phyloP scores from a whole-genome alignment of 345 rosid species.

The Alliaria petiolata region DNA sequence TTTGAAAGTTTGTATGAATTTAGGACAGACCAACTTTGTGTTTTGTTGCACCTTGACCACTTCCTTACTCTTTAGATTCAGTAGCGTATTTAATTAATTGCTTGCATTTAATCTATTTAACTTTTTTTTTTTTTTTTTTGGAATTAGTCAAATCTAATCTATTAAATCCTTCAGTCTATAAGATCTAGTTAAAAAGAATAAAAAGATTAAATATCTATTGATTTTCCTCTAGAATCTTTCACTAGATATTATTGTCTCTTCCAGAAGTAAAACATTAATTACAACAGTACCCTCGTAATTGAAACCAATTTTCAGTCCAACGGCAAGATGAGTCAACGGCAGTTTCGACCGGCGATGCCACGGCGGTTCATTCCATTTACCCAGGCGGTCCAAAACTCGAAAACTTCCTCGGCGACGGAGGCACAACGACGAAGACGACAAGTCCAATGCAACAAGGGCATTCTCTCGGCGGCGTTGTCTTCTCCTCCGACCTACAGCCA shows the following conservation, averaged over 20 bases:
- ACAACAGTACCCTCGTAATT: constrained; percentile 4
- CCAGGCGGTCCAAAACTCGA: constrained; percentile 63
- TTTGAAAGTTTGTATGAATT: not conserved
- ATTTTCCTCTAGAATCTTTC: constrained; percentile 17
- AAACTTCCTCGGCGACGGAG: constrained; percentile 58
- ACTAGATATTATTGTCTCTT: constrained; percentile 31
- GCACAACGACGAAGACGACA: constrained; percentile 19
- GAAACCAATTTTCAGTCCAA: not conserved
- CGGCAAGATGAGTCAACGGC: constrained; percentile 30
- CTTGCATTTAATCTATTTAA: not conserved
- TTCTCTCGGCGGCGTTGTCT: constrained; percentile 23
- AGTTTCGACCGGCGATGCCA: constrained; percentile 23
- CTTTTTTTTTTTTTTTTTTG: too few species aligned
- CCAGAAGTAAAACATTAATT: not conserved
- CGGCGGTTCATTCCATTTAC: constrained; percentile 48
- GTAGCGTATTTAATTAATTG: not conserved
- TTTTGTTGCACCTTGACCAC: constrained; percentile 17
- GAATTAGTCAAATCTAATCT: too few species aligned
- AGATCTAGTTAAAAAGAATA: not conserved
- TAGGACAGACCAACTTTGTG: constrained; percentile 6
- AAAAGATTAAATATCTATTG: not conserved
- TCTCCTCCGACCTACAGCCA: constrained; percentile 28
- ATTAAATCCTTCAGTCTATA: too few species aligned
- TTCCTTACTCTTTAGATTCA: constrained; percentile 6
- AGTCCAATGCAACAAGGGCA: constrained; percentile 30